Evolutionary conservation across 2,329 filamentous ascomycete species (phyloP), one percentile per base, ranked within the genome.

Genomic region (Didymella arachidicola): DNA sequence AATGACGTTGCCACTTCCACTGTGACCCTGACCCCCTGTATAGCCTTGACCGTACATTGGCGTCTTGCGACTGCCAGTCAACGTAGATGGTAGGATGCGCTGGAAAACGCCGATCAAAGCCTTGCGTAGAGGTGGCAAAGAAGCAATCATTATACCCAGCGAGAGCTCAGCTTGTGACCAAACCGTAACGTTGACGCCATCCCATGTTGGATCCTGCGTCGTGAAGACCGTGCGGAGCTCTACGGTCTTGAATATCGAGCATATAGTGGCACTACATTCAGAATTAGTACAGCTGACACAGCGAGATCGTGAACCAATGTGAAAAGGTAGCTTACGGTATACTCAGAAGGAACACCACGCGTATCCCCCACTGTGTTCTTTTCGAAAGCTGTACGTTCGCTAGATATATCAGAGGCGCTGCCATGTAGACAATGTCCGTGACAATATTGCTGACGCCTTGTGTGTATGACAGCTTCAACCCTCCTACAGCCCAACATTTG

Each of bases 261-360:
- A 71, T 19, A 72, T 57, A 2, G 64, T 72, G 12, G 64, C 69
- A 5, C 70, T 71, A 30, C 4, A 12, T 11, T 6, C 3, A 14
- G n/a, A n/a, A n/a, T 54, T n/a, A 54, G 36, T 11, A 2, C 12
- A 6, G 36, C 16, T 18, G 10, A n/a, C 11, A 10, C 8, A 2
- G 19, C 8, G 25, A 19, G 18, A 7, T 25, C 7, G 16, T 1
- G 16, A 3, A 18, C 7, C 4, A 18, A 7, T 25, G 26, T 22
- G 10, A 27, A 3, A 25, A 16, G 18, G 4, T 3, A 7, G 63
- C 71, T 63, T 63, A 72, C 71, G 68, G 58, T 10, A 73, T 59
- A 62, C 69, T 64, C 25, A 73, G 61, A 10, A 72, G 55, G 27
- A 73, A 73, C 4, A 73, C 68, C 11, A 63, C 29, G n/a, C 71